These are phyloP conservation scores for Glycine soja DNA, from an alignment of 306 rosid species.

Conservation along the genomic window DNA sequence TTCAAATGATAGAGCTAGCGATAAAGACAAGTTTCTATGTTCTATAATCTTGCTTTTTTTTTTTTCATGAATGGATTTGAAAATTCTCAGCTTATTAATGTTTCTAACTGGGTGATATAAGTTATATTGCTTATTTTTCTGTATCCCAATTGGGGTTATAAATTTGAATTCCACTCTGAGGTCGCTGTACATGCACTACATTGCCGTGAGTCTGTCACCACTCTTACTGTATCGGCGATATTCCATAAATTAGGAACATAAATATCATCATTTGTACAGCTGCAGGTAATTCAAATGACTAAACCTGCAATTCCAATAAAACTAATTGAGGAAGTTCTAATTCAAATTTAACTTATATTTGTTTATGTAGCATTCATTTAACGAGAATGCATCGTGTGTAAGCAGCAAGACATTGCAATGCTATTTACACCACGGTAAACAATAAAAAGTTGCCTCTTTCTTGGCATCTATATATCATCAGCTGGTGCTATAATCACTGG, in stretches of 20 bases:
- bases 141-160: neutral
- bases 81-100: neutral
- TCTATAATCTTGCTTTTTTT: neutral
- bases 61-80: neutral
- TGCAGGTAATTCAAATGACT: conserved; percentile 13
- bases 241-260: neutral
- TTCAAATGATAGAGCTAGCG: neutral
- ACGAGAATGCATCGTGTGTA: neutral
- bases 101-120: neutral
- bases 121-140: neutral
- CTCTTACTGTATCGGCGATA: neutral
- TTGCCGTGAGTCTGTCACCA: neutral
- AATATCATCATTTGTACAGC: neutral
- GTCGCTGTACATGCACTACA: too few relatives aligned
- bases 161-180: neutral
- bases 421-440: neutral
- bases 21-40: neutral
- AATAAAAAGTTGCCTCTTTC: too few relatives aligned
- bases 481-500: too few relatives aligned
- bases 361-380: too few relatives aligned
- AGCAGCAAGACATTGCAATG: neutral
- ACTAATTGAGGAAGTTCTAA: neutral
- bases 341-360: neutral
- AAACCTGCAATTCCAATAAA: conserved; percentile 8
- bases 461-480: too few relatives aligned